A percentile compares a stretch with the other conserved stretches of the same genome.
Evolutionary conservation across 495 filamentous ascomycete genomes (phyloP).

Genomic region (Hypomontagnella submonticulosa): DNA sequence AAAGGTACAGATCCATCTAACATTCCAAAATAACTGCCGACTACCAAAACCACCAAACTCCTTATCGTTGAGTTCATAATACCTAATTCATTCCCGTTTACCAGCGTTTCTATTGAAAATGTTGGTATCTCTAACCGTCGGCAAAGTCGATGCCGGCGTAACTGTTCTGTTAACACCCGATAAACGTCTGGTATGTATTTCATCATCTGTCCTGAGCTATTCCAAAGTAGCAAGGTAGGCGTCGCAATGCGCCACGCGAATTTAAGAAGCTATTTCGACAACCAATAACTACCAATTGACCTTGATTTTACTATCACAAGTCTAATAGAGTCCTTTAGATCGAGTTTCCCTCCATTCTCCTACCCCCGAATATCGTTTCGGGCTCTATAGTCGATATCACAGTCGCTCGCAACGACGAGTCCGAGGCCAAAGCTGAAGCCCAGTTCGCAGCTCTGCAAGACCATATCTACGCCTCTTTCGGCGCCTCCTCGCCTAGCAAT

Average conservation of each 20-base stretch:
- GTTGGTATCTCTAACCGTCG: conserved; percentile 97
- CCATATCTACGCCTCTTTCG: conserved; percentile 86
- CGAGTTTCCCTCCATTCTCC: conserved; percentile 97
- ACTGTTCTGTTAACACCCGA: conserved; percentile 96
- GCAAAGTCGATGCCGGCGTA: conserved; percentile 98
- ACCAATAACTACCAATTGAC: conserved; percentile 12
- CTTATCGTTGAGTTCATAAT: conserved; percentile 2
- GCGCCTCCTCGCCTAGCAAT: conserved; percentile 77
- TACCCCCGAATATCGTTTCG: conserved; percentile 91
- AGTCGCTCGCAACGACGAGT: conserved; percentile 84
- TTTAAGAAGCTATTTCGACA: conserved; percentile 5
- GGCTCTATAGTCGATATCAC: conserved; percentile 98
- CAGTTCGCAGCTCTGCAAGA: conserved; percentile 86
- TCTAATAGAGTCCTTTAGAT: conserved; percentile 70
- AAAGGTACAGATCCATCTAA: conserved; percentile 5
- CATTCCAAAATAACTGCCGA: conserved; percentile 1
- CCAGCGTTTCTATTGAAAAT: conserved; percentile 60
- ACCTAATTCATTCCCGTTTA: conserved; percentile 7
- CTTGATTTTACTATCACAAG: not conserved
- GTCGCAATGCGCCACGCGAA: conserved; percentile 35
- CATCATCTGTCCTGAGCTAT: conserved; percentile 1
- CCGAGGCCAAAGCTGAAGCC: conserved; percentile 76
- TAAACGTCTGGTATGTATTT: conserved; percentile 83
- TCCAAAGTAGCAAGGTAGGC: not conserved
- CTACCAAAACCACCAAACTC: conserved; percentile 19